Evolutionary conservation across 495 filamentous ascomycete genomes (phyloP).

Genomic region (Neurospora sp.): DNA sequence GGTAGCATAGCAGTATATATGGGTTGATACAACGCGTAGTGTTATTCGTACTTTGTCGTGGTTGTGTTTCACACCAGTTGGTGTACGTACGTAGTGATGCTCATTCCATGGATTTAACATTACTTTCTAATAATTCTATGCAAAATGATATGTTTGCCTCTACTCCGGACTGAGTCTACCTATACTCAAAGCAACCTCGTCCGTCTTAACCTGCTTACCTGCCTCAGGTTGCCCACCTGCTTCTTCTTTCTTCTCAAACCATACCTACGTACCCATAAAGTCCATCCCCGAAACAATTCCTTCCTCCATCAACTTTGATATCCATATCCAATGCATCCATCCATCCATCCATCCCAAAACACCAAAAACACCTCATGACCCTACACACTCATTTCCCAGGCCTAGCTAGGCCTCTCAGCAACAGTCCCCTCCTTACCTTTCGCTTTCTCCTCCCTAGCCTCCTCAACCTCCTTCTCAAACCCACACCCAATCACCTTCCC

Average conservation of each 20-base stretch:
- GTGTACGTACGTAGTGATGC: background rate
- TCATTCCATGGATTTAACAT: too few relatives aligned
- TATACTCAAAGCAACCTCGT: too few relatives aligned
- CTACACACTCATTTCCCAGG: background rate
- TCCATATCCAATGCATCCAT: background rate
- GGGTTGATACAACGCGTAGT: background rate
- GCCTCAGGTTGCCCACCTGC: too few relatives aligned
- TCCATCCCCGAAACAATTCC: too few relatives aligned
- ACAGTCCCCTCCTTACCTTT: background rate
- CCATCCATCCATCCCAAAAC: background rate
- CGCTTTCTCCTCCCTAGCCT: background rate
- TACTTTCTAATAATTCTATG: too few relatives aligned
- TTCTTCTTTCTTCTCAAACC: too few relatives aligned
- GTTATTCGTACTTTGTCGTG: background rate
- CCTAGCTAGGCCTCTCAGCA: background rate
- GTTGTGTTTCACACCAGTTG: background rate
- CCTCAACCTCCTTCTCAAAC: background rate
- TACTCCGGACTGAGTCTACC: too few relatives aligned
- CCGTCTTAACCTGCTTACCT: too few relatives aligned
- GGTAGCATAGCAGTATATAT: background rate
- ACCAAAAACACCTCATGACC: background rate
- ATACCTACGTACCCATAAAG: too few relatives aligned
- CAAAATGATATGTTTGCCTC: too few relatives aligned
- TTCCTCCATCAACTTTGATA: too few relatives aligned
- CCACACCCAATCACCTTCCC: conserved; percentile 4